Evolutionary conservation across 352 stramenopile genomes (phyloP).

Genomic region (Thalassiosira livingstoniorum): DNA sequence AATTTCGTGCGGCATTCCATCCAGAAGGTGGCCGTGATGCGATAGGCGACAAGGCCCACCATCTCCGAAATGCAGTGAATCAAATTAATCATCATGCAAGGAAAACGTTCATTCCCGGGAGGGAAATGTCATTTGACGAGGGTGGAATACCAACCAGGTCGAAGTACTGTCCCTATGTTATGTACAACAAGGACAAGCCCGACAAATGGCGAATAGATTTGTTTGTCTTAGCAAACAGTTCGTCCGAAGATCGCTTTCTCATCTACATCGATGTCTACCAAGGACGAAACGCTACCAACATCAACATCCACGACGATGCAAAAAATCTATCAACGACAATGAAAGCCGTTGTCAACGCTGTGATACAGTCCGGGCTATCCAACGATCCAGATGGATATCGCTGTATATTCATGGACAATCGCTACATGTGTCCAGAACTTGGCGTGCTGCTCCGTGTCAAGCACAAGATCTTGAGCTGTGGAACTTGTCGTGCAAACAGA

Average conservation of each 20-base stretch:
- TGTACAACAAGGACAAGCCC: slow-evolving; percentile 38
- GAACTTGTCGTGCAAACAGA: no score
- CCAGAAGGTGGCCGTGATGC: neutral
- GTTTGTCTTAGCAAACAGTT: neutral
- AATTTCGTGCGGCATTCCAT: neutral
- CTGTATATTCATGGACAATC: slow-evolving; percentile 16
- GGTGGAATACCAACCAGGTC: slow-evolving; percentile 24
- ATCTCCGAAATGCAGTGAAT: neutral
- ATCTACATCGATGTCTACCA: slow-evolving; percentile 30
- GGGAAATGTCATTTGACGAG: slow-evolving; percentile 24
- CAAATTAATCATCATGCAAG: neutral
- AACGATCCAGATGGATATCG: neutral
- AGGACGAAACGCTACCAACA: slow-evolving; percentile 12
- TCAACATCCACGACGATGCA: neutral
- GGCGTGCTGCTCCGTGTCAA: slow-evolving; percentile 12
- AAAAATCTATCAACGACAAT: neutral
- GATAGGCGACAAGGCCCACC: neutral
- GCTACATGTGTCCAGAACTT: slow-evolving; percentile 16
- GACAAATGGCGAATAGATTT: slow-evolving; percentile 35
- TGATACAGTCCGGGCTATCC: neutral
- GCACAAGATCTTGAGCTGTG: slow-evolving; percentile 7
- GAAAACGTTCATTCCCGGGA: neutral
- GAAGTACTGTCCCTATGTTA: neutral
- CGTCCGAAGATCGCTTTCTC: slow-evolving; percentile 3
- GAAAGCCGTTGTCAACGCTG: neutral